phyloP scores from a whole-genome alignment of 805 yeast species.

The Nakazawaea holstii region DNA sequence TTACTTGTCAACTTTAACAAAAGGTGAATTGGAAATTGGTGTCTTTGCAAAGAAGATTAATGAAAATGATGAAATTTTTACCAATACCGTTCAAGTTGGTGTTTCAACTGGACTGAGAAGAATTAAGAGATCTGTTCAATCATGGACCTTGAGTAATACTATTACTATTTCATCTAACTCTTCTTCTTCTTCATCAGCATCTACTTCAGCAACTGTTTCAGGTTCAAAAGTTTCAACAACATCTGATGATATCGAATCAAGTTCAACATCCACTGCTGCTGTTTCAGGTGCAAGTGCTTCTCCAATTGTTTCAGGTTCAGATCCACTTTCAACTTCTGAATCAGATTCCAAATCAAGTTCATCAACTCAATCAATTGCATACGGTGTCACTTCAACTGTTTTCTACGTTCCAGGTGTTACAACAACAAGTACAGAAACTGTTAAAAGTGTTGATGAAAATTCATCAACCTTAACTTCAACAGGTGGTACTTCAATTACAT shows the following conservation, averaged over 20 bases:
- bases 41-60: slow-evolving; percentile 3
- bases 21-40: slow-evolving; percentile 7
- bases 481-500: background rate
- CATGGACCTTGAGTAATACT: slow-evolving; percentile 8
- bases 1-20: background rate
- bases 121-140: slow-evolving; percentile 5
- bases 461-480: slow-evolving; percentile 7
- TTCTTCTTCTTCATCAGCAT: slow-evolving; percentile 10
- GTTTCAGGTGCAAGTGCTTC: slow-evolving; percentile 8
- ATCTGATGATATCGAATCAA: slow-evolving; percentile 2
- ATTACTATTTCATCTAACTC: slow-evolving; percentile 13
- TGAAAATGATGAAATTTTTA: background rate
- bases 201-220: background rate
- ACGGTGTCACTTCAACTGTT: slow-evolving; percentile 6
- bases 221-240: slow-evolving; percentile 9
- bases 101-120: slow-evolving; percentile 10
- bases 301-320: background rate
- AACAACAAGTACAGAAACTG: background rate
- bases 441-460: background rate
- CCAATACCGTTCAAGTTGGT: slow-evolving; percentile 4
- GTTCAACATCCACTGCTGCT: slow-evolving; percentile 12
- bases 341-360: no score
- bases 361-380: background rate
- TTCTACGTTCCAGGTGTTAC: slow-evolving; percentile 5
- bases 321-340: no score